phyloP scores from a whole-genome alignment of 2,329 filamentous ascomycete genomes.

The Neodidymelliopsis sp. region DNA sequence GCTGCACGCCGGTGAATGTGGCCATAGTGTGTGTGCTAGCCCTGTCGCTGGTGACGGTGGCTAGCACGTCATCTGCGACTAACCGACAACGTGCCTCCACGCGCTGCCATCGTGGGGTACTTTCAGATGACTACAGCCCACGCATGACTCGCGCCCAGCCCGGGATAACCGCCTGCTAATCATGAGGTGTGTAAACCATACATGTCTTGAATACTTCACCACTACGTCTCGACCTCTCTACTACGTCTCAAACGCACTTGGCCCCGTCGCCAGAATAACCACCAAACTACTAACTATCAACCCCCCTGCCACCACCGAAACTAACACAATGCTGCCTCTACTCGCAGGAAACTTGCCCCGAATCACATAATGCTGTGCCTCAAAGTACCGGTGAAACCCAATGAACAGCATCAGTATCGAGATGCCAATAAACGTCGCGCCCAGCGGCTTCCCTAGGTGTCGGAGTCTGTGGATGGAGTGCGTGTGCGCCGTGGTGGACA shows the following conservation, averaged over 20 bases:
- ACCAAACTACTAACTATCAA: conserved; percentile 67
- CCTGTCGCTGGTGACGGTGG: background rate
- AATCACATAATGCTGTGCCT: conserved; percentile 81
- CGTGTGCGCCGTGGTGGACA: background rate
- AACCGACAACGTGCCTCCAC: conserved; percentile 1
- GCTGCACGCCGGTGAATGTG: background rate
- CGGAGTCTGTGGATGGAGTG: conserved; percentile 30
- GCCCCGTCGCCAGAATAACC: conserved; percentile 65
- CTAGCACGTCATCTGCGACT: conserved; percentile 14
- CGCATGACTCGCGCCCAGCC: conserved; percentile 13
- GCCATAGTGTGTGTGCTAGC: background rate
- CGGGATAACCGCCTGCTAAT: background rate
- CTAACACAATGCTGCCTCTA: conserved; percentile 74
- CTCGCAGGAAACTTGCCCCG: conserved; percentile 81
- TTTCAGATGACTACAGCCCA: conserved; percentile 5
- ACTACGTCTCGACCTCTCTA: background rate
- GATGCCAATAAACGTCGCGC: conserved; percentile 78
- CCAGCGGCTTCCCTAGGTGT: conserved; percentile 53
- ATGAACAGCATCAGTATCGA: conserved; percentile 77
- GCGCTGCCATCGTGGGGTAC: conserved; percentile 11
- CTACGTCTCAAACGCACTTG: conserved; percentile 53
- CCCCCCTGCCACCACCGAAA: conserved; percentile 68
- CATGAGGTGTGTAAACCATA: too few relatives aligned
- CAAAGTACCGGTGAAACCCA: conserved; percentile 80
- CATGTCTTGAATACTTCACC: background rate